Conservation (phyloP, 2,329 filamentous ascomycete species). For the Rutstroemia sp. region DNA sequence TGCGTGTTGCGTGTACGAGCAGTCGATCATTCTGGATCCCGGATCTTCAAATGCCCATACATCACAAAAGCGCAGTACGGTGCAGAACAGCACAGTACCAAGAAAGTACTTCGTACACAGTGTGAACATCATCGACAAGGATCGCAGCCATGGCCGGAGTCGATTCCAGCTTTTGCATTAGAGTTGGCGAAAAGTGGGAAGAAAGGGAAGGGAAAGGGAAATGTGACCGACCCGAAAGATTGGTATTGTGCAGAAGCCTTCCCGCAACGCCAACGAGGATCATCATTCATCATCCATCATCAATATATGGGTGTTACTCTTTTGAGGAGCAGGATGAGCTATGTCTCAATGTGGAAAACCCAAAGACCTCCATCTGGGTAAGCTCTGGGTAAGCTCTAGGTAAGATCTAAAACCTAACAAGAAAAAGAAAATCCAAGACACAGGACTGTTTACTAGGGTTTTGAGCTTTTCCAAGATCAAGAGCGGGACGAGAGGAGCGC, state of each 20-base stretch:
- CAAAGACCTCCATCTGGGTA: background rate
- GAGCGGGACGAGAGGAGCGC: constrained; percentile 7
- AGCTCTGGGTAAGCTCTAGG: too few relatives aligned
- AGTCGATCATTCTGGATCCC: too few relatives aligned
- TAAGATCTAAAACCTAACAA: background rate
- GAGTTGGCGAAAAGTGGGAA: background rate
- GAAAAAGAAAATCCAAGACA: background rate
- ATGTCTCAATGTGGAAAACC: constrained; percentile 1
- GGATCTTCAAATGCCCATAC: too few relatives aligned
- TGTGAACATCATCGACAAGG: too few relatives aligned
- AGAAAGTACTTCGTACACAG: too few relatives aligned
- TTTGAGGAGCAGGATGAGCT: background rate
- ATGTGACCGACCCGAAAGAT: constrained; percentile 8
- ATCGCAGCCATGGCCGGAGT: too few relatives aligned
- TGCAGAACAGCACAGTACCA: too few relatives aligned
- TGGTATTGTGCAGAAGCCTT: constrained; percentile 10
- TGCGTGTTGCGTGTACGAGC: too few relatives aligned
- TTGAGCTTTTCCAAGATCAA: background rate
- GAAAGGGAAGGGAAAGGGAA: background rate
- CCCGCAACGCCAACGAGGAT: constrained; percentile 11
- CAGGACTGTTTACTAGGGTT: background rate
- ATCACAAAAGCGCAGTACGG: too few relatives aligned
- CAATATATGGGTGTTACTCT: constrained; percentile 5
- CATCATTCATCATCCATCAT: constrained; percentile 1
- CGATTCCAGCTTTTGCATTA: background rate